Evolutionary conservation across 192 early-diverging fungal species (phyloP).

Genomic region (Rhizophagus clarus): DNA sequence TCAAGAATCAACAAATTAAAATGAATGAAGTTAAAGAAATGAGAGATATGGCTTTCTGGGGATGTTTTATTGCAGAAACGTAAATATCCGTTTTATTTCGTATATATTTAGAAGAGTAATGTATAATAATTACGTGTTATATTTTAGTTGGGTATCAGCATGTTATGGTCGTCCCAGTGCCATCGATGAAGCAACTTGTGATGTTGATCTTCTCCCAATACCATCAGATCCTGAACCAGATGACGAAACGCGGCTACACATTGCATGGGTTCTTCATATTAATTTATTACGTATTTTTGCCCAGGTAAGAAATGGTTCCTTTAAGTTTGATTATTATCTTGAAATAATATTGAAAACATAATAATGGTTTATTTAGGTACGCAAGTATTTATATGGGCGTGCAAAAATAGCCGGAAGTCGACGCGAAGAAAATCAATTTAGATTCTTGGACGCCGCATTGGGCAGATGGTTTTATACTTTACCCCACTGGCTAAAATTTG

Average conservation of each 20-base stretch:
- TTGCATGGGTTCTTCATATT: conserved; percentile 32
- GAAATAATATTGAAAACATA: neutral
- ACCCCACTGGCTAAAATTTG: conserved; percentile 31
- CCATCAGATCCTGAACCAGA: conserved; percentile 26
- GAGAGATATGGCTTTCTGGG: conserved; percentile 35
- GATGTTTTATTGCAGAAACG: conserved; percentile 26
- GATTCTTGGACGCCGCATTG: conserved; percentile 25
- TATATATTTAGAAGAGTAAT: neutral
- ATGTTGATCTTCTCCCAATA: conserved; percentile 31
- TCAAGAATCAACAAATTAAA: conserved; percentile 28
- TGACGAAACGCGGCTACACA: conserved; percentile 28
- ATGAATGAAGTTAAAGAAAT: conserved; percentile 26
- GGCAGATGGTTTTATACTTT: conserved; percentile 31
- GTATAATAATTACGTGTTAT: neutral
- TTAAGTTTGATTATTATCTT: no score
- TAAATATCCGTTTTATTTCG: neutral
- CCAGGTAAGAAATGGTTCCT: neutral
- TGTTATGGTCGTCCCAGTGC: conserved; percentile 33
- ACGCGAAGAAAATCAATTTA: conserved; percentile 31
- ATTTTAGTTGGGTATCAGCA: conserved; percentile 29
- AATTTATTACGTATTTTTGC: conserved; percentile 32
- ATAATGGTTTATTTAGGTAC: conserved; percentile 11
- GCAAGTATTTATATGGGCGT: conserved; percentile 30
- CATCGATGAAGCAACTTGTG: conserved; percentile 30
- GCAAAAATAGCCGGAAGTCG: conserved; percentile 26